These are phyloP conservation scores for Vitis hybrid DNA, from an alignment of 177 flowering plant genomes.

Conservation along the genomic window DNA sequence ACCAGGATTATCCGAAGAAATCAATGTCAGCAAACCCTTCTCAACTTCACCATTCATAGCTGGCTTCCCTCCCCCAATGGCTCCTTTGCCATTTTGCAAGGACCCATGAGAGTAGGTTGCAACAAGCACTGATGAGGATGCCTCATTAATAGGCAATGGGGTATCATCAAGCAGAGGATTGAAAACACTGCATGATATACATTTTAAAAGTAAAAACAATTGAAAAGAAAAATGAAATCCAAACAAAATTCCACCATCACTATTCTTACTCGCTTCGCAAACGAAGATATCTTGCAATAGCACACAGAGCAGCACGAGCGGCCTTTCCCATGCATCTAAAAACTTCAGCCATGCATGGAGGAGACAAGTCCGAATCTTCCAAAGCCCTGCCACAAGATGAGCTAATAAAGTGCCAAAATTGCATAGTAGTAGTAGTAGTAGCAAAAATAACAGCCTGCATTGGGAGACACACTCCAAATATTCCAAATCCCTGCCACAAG, in stretches of 20 bases:
- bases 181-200: slow-evolving; percentile 61
- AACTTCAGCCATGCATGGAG: slow-evolving; percentile 84
- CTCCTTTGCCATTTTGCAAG: slow-evolving; percentile 60
- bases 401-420: neutral
- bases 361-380: slow-evolving; percentile 89
- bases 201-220: neutral
- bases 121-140: slow-evolving; percentile 83
- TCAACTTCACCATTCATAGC: slow-evolving; percentile 62
- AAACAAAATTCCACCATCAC: slow-evolving; percentile 10
- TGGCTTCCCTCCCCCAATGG: slow-evolving; percentile 62
- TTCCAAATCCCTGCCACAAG: no score
- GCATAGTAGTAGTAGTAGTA: neutral
- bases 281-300: slow-evolving; percentile 90
- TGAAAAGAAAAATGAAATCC: neutral
- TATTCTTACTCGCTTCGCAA: slow-evolving; percentile 80
- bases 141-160: slow-evolving; percentile 77
- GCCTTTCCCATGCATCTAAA: slow-evolving; percentile 89
- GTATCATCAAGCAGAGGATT: slow-evolving; percentile 86
- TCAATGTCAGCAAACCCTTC: slow-evolving; percentile 82
- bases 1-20: slow-evolving; percentile 76
- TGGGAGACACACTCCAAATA: no score
- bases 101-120: slow-evolving; percentile 57
- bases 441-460: neutral
- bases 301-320: slow-evolving; percentile 79
- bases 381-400: slow-evolving; percentile 54